These are phyloP conservation scores for Suillus decipiens DNA, from an alignment of 768 basidiomycete species.

Conservation along the genomic window DNA sequence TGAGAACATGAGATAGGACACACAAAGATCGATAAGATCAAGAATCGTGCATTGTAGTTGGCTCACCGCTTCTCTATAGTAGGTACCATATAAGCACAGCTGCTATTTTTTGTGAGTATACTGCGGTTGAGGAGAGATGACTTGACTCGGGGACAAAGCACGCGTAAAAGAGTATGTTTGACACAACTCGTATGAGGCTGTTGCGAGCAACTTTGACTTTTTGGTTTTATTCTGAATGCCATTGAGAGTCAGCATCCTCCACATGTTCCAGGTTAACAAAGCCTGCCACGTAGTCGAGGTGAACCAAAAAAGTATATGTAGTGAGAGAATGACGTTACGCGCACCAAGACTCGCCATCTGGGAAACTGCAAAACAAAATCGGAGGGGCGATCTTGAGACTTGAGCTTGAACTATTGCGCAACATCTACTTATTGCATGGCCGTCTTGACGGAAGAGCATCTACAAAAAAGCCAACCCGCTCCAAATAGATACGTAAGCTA, in stretches of 20 bases:
- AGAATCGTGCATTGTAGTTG: neutral
- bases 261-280: too few relatives aligned
- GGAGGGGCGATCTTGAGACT: constrained; percentile 28
- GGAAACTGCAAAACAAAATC: constrained; percentile 15
- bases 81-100: neutral
- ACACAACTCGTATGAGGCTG: neutral
- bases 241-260: neutral
- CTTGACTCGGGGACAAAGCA: neutral
- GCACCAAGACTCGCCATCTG: neutral
- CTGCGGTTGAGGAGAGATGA: neutral
- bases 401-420: constrained; percentile 21
- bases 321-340: too few relatives aligned
- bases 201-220: neutral
- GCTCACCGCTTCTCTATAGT: neutral
- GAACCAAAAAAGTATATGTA: too few relatives aligned
- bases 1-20: neutral
- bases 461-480: constrained; percentile 6
- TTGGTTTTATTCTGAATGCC: neutral
- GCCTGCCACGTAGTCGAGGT: too few relatives aligned
- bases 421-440: constrained; percentile 23
- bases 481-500: constrained; percentile 16
- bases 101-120: neutral
- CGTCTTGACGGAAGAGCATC: constrained; percentile 26
- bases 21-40: neutral
- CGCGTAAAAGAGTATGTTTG: neutral